phyloP scores from a whole-genome alignment of 352 stramenopile genomes.

The Pelagophyceae sp. region DNA sequence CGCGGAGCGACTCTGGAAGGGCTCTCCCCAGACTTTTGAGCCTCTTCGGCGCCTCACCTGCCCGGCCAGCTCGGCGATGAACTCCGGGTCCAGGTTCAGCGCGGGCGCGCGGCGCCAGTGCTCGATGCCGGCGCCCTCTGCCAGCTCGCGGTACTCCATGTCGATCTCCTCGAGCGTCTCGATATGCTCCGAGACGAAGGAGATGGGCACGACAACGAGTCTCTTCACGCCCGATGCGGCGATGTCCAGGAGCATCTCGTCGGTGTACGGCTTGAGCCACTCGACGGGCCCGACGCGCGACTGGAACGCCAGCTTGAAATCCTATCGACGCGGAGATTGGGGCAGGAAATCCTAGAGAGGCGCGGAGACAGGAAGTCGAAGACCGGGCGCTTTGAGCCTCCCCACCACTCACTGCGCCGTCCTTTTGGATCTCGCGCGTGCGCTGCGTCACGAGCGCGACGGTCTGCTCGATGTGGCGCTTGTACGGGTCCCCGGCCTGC shows the following conservation, averaged over 20 bases:
- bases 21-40: too few relatives aligned
- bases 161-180: slow-evolving; percentile 99
- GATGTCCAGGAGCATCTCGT: slow-evolving; percentile 81
- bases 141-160: slow-evolving; percentile 95
- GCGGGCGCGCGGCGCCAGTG: slow-evolving; percentile 88
- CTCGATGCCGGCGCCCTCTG: slow-evolving; percentile 80
- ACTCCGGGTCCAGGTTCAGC: slow-evolving; percentile 84
- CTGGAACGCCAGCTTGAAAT: slow-evolving; percentile 51
- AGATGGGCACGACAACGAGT: slow-evolving; percentile 93
- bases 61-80: slow-evolving; percentile 86
- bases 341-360: too few relatives aligned
- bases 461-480: slow-evolving; percentile 66
- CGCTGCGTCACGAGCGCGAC: slow-evolving; percentile 52
- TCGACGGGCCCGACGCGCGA: slow-evolving; percentile 93
- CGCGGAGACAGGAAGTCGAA: too few relatives aligned
- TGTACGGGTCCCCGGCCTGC: slow-evolving; percentile 64
- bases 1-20: too few relatives aligned
- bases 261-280: slow-evolving; percentile 95
- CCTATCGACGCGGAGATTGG: too few relatives aligned
- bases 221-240: slow-evolving; percentile 82
- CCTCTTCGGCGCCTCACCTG: too few relatives aligned
- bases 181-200: slow-evolving; percentile 97
- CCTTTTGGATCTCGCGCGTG: slow-evolving; percentile 29
- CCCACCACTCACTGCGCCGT: too few relatives aligned
- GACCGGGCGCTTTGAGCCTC: too few relatives aligned